phyloP scores from a whole-genome alignment of 2,329 filamentous ascomycete species.

The Pseudocercospora eumusae region DNA sequence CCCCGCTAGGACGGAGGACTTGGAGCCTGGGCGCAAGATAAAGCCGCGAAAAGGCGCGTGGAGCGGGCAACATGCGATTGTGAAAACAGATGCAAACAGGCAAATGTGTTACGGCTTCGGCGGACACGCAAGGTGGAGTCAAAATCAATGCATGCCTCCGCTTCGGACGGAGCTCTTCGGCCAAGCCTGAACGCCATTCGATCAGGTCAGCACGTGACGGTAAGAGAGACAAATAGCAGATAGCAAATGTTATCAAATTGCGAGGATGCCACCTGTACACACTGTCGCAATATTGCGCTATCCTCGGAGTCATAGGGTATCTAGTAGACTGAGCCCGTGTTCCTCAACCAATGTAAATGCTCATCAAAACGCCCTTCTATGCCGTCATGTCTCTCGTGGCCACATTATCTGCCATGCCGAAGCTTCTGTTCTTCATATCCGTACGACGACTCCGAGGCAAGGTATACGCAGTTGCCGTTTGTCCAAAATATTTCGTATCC shows the following conservation, averaged over 20 bases:
- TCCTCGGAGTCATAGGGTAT: slow-evolving; percentile 3
- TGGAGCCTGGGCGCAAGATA: slow-evolving; percentile 1
- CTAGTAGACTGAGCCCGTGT: slow-evolving; percentile 1
- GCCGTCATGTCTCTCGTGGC: slow-evolving; percentile 9
- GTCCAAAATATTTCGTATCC: slow-evolving; percentile 79
- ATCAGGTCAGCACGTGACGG: not conserved
- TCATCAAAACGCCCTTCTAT: slow-evolving; percentile 11
- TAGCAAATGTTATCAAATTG: not conserved
- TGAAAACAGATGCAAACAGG: not conserved
- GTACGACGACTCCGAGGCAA: slow-evolving; percentile 82
- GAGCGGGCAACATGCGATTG: not conserved
- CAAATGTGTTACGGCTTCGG: not conserved
- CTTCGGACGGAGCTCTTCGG: slow-evolving; percentile 9
- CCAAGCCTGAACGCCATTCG: not conserved
- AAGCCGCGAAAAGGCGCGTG: slow-evolving; percentile 5
- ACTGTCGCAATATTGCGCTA: slow-evolving; percentile 3
- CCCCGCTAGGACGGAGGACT: slow-evolving; percentile 6
- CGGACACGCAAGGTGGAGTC: not conserved
- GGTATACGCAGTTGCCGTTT: slow-evolving; percentile 86
- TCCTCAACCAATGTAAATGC: slow-evolving; percentile 9
- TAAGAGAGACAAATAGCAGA: not conserved
- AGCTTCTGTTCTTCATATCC: slow-evolving; percentile 30
- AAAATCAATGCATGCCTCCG: not conserved
- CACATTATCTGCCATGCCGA: not conserved
- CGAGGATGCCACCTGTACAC: slow-evolving; percentile 8